A percentile compares a stretch with the other conserved stretches of the same genome.
These are phyloP conservation scores for Silene coronaria DNA, from an alignment of 179 eudicot genomes.

Conservation along the genomic window DNA sequence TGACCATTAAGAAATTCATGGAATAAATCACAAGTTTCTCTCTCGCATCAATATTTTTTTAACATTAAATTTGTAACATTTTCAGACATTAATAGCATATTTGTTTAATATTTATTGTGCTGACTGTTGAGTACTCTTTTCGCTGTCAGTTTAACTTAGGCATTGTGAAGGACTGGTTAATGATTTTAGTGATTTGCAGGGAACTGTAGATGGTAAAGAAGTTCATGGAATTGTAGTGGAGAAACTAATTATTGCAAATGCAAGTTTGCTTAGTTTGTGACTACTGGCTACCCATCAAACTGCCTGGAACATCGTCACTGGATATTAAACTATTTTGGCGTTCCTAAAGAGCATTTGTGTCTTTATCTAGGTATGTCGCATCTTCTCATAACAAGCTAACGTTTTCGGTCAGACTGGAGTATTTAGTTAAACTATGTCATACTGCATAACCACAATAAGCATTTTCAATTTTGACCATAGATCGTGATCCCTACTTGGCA, in stretches of 20 bases:
- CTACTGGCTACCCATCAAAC: neutral
- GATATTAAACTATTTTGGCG: neutral
- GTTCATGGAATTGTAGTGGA: conserved; percentile 29
- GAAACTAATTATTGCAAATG: conserved; percentile 1
- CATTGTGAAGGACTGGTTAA: neutral
- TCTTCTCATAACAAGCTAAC: neutral
- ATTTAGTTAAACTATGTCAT: too few relatives aligned
- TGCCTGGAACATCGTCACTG: neutral
- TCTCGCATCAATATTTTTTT: too few relatives aligned
- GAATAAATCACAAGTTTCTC: too few relatives aligned
- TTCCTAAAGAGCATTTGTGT: neutral
- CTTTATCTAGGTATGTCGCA: neutral
- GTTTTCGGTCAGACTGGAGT: neutral
- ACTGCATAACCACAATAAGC: too few relatives aligned
- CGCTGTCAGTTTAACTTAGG: neutral
- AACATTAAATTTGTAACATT: neutral
- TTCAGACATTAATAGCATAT: too few relatives aligned
- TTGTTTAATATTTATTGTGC: too few relatives aligned
- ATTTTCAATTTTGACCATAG: too few relatives aligned
- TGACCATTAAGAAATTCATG: too few relatives aligned
- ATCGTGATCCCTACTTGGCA: too few relatives aligned
- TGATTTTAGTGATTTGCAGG: conserved; percentile 25
- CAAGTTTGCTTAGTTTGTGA: conserved; percentile 1
- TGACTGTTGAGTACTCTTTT: neutral
- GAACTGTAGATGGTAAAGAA: conserved; percentile 38